A percentile compares a stretch with the other conserved stretches of the same genome.
Evolutionary conservation across 148 eudicot genomes (phyloP).

Genomic region (Agrostemma githago): DNA sequence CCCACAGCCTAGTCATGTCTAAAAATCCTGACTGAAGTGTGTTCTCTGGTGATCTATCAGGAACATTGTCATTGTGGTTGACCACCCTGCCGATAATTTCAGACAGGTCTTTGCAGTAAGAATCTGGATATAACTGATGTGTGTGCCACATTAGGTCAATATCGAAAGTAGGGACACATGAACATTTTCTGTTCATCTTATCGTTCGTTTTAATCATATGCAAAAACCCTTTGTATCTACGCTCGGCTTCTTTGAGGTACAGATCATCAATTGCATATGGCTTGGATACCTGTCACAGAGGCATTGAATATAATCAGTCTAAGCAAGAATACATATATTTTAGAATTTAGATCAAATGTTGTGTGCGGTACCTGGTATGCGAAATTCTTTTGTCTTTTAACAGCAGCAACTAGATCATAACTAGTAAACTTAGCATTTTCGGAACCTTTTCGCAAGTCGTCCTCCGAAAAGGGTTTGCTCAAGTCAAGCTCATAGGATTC

Average conservation of each 20-base stretch:
- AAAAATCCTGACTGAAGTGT: conserved; percentile 61
- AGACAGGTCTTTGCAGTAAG: conserved; percentile 61
- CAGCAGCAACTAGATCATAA: conserved; percentile 78
- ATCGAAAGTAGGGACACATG: conserved; percentile 87
- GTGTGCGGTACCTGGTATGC: conserved; percentile 59
- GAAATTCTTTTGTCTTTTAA: conserved; percentile 63
- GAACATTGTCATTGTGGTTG: conserved; percentile 83
- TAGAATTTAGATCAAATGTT: too few relatives aligned
- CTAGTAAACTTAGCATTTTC: conserved; percentile 42
- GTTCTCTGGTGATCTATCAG: conserved; percentile 72
- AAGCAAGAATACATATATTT: neutral
- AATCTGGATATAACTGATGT: conserved; percentile 67
- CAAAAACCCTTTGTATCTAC: conserved; percentile 87
- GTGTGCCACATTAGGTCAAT: conserved; percentile 94
- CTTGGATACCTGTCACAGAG: conserved; percentile 52
- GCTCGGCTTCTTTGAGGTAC: conserved; percentile 69
- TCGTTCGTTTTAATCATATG: conserved; percentile 65
- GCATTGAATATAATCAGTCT: neutral
- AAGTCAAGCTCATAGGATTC: conserved; percentile 63
- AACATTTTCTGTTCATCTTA: conserved; percentile 45
- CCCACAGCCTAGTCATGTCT: conserved; percentile 66
- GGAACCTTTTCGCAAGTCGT: conserved; percentile 16
- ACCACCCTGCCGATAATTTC: conserved; percentile 55
- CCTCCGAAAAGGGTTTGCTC: conserved; percentile 20
- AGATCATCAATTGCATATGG: conserved; percentile 45